Base-by-base conservation (phyloP, 2,329 filamentous ascomycete genomes). In the Pseudonectria foliicola region DNA sequence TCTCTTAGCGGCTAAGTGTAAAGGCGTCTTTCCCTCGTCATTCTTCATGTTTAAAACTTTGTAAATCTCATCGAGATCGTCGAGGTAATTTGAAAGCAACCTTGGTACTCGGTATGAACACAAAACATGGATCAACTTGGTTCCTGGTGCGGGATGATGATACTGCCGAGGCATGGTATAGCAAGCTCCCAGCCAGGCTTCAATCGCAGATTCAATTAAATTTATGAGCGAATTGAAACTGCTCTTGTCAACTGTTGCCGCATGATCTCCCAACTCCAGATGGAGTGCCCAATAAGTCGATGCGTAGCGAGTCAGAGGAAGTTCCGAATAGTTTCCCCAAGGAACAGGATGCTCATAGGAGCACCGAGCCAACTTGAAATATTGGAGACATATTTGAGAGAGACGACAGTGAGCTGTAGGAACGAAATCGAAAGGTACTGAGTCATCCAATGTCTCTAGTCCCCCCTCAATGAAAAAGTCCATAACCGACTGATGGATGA, bases 401-500 rank as follows among this genome's bases (percentile, higher is more conserved):
- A 34, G 31, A 7, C 15, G 27, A 16, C n/a, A n/a, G 29, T 31
- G 23, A 6, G 33, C 27, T 4, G 10, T 4, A 10, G 13, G 8
- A 10, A 27, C 11, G 4, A 21, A 8, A 6, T 10, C n/a, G 10
- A 4, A 6, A 3, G 13, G 16, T 3, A 3, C 11, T 10, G 14
- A 5, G 6, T 25, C 23, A 15, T 29, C 27, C n/a, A 38, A 27
- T 28, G 27, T 18, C n/a, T 6, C 4, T 12, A 38, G 13, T 12
- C 31, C 31, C 2, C n/a, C 11, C 11, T 34, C 24, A 15, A 38
- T 11, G 15, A 34, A 31, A 16, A 34, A 38, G 31, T 34, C 31
- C 23, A 34, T 38, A 27, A 38, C 36, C 3, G 36, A 34, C 32
- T 34, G 36, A 25, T 38, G 31, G 14, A 38, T 38, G 27, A 38